Base-by-base conservation (phyloP, 2,329 filamentous ascomycete species). In the Cytospora piceae region DNA sequence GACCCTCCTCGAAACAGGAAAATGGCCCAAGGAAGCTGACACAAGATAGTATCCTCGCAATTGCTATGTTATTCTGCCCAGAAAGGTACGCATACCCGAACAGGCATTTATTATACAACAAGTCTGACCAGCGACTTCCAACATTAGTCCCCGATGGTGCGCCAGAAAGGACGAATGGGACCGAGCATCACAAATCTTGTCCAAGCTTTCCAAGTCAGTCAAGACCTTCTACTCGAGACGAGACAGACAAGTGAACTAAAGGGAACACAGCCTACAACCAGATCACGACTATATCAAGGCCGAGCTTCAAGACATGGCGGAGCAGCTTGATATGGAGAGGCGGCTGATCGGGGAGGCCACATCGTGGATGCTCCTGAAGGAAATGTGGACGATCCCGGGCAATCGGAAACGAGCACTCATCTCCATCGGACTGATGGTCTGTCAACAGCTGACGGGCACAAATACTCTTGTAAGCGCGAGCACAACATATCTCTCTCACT, bases 131-230 rank as follows among this genome's bases (percentile, higher is more conserved):
- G 37, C 20, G 39, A 39, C 14, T 22, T 15, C 5, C 80, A 83
- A 67, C n/a, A 49, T 14, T 22, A 89, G 86, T 8, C 88, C 89
- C 17, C 83, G 89, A 69, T 91, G 86, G 84, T 83, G 89, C 29
- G 89, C 88, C 29, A 85, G 87, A 70, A 82, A 86, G 71, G 88
- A 90, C 70, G 82, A 87, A 69, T 90, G 87, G 87, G 88, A 91
- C 67, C 79, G 84, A 51, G 86, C 89, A 1, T 83, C 82, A 3
- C 67, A 66, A 0, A 83, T 87, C 22, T 81, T 92, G 8, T 80
- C 83, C 24, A 79, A 75, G 46, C 80, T 92, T 51, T 72, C 78
- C 65, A 71, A 73, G 77, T 79, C 69, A 69, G 72, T 63, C n/a
- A 12, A 4, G n/a, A 49, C 3, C 46, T 5, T 7, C 46, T 49